Evolutionary conservation across 1,284 basidiomycete species (phyloP).

Genomic region (Hemileccinum hortonii): DNA sequence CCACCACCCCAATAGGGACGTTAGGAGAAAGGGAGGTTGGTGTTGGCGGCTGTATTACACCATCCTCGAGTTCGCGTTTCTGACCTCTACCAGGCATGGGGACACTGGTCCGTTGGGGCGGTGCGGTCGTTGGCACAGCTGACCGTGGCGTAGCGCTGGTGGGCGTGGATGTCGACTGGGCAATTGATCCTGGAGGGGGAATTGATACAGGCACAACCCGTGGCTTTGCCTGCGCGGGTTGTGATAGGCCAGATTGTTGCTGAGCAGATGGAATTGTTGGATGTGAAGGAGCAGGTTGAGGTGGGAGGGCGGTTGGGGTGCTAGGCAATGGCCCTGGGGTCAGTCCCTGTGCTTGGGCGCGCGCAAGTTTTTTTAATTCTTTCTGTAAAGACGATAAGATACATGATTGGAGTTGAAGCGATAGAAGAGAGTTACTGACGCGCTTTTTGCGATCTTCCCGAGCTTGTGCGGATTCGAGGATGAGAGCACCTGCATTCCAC

Average conservation of each 20-base stretch:
- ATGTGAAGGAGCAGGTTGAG: constrained; percentile 30
- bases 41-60: constrained; percentile 19
- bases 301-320: constrained; percentile 26
- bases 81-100: constrained; percentile 39
- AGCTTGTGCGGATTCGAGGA: constrained; percentile 71
- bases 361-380: constrained; percentile 68
- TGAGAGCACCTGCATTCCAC: constrained; percentile 68
- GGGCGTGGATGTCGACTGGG: constrained; percentile 29
- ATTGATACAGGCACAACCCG: constrained; percentile 38
- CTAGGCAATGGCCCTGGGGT: constrained; percentile 25
- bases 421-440: constrained; percentile 43
- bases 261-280: constrained; percentile 26
- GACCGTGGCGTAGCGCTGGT: constrained; percentile 34
- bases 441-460: constrained; percentile 75
- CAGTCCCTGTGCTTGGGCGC: constrained; percentile 50
- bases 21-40: constrained; percentile 23
- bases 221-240: constrained; percentile 37
- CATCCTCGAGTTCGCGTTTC: constrained; percentile 51
- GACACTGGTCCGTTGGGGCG: constrained; percentile 23
- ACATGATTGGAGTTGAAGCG: constrained; percentile 12
- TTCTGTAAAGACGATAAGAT: constrained; percentile 46
- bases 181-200: constrained; percentile 20
- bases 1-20: constrained; percentile 36
- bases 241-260: constrained; percentile 31
- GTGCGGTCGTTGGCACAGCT: constrained; percentile 24